A percentile compares a stretch with the other conserved stretches of the same genome.
phyloP scores from a whole-genome alignment of 176 grass and related monocot species.

The Aegilops sharonensis region DNA sequence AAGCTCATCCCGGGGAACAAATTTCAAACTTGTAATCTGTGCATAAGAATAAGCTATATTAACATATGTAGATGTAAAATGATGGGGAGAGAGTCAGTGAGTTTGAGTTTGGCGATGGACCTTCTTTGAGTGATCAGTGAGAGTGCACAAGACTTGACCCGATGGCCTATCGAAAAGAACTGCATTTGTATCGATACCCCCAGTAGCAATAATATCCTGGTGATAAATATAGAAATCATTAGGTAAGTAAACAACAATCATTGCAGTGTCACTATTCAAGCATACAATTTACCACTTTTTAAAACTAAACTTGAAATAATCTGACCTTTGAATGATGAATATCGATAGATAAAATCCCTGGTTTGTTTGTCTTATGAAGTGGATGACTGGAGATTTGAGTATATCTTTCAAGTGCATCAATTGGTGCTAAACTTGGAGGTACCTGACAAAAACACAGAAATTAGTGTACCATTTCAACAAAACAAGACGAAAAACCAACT shows the following conservation, averaged over 20 bases:
- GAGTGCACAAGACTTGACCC: conserved; percentile 88
- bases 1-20: conserved; percentile 71
- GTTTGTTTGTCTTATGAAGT: conserved; percentile 96
- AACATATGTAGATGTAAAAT: background rate
- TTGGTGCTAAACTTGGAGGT: conserved; percentile 53
- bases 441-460: conserved; percentile 48
- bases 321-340: conserved; percentile 91
- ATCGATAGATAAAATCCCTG: conserved; percentile 89
- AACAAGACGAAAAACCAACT: background rate
- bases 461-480: background rate
- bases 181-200: conserved; percentile 89
- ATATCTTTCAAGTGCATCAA: conserved; percentile 79
- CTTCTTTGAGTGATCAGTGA: conserved; percentile 96
- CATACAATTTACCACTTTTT: background rate
- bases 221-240: conserved; percentile 26
- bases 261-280: background rate
- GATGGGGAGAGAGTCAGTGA: background rate
- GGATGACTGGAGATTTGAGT: conserved; percentile 95
- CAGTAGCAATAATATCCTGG: conserved; percentile 94
- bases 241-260: conserved; percentile 20
- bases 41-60: conserved; percentile 14
- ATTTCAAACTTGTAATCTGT: conserved; percentile 92
- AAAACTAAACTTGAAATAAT: conserved; percentile 3
- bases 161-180: conserved; percentile 84
- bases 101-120: conserved; percentile 18